Conservation (phyloP, 768 basidiomycete genomes). For the Mycena kentingensis region DNA sequence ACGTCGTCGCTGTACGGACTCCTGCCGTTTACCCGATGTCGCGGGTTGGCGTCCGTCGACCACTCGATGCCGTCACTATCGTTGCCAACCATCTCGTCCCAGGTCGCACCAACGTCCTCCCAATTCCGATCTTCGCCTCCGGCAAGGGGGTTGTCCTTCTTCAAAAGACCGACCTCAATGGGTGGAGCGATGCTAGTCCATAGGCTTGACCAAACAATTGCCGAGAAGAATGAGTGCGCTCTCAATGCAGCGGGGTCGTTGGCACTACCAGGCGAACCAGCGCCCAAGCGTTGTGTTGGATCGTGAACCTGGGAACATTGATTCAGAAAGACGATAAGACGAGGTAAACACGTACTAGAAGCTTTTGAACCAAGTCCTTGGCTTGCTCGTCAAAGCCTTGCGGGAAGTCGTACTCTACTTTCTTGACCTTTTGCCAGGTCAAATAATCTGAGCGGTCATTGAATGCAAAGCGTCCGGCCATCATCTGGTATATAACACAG, state of each 20-base stretch:
- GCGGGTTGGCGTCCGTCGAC: slow-evolving; percentile 49
- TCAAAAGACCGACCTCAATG: slow-evolving; percentile 55
- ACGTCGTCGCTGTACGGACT: slow-evolving; percentile 34
- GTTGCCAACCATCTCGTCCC: slow-evolving; percentile 49
- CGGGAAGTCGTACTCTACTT: slow-evolving; percentile 84
- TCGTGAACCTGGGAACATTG: slow-evolving; percentile 46
- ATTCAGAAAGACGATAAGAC: neutral
- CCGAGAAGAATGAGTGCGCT: slow-evolving; percentile 53
- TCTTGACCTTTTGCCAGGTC: slow-evolving; percentile 93
- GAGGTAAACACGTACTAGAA: slow-evolving; percentile 55
- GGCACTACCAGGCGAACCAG: slow-evolving; percentile 39
- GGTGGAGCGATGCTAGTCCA: slow-evolving; percentile 59
- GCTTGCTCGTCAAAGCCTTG: slow-evolving; percentile 82
- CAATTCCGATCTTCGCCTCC: slow-evolving; percentile 41
- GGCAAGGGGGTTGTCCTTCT: slow-evolving; percentile 41
- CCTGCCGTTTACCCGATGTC: slow-evolving; percentile 25
- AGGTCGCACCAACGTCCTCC: slow-evolving; percentile 55
- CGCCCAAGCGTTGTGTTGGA: slow-evolving; percentile 53
- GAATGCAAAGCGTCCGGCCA: slow-evolving; percentile 90
- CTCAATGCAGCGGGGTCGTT: slow-evolving; percentile 49
- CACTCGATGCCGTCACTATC: slow-evolving; percentile 52
- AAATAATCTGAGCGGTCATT: slow-evolving; percentile 89
- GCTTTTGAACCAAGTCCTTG: slow-evolving; percentile 72
- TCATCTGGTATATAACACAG: slow-evolving; percentile 92
- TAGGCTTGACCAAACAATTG: slow-evolving; percentile 52